Base-by-base conservation (phyloP, 2,329 filamentous ascomycete genomes). In the Pseudofabraea citricarpa region DNA sequence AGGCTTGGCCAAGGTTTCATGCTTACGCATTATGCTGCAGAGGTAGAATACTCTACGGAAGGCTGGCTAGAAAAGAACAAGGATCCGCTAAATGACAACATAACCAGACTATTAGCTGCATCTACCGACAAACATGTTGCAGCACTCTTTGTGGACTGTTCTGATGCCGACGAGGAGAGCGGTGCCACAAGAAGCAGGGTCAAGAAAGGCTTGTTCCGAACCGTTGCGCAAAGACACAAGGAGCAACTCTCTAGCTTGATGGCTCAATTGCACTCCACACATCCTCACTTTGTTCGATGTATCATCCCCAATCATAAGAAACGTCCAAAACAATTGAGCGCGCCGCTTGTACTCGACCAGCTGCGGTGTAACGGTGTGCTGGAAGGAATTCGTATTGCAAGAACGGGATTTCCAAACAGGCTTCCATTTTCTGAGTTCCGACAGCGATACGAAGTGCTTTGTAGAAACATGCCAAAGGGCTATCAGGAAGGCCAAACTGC, bases 21-120 rank as follows among this genome's bases (percentile, higher is more conserved):
- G 55, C 79, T 98, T 16, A 98, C 93, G 0, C 93, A 98, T 62
- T 98, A 98, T 60, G 93, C 93, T 19, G 90, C 93, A 20, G 93
- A 97, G 64, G 93, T 98, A 3, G 94, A 98, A 64, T 98, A 98
- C 63, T 90, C 85, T 0, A 98, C 93, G 0, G 81, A 91, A 44
- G 87, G 87, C 45, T 98, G 93, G 93, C 71, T 98, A 24, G 91
- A 97, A 65, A 98, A 97, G 75, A 98, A 98, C 73, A 98, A 98
- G 64, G 93, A 98, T 58, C 94, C 93, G 1, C 67, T 98, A 36
- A 97, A 97, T 57, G 94, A 98, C 73, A 98, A 97, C 50, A 77
- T 98, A 49, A 98, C 94, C 0, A 81, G 89, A 18, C 75, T 98
- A 6, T 76, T 98, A 26, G 87, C 90, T 27, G 74, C 77, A 12